Conservation (phyloP, 2,329 filamentous ascomycete genomes). For the Alternaria alternata region DNA sequence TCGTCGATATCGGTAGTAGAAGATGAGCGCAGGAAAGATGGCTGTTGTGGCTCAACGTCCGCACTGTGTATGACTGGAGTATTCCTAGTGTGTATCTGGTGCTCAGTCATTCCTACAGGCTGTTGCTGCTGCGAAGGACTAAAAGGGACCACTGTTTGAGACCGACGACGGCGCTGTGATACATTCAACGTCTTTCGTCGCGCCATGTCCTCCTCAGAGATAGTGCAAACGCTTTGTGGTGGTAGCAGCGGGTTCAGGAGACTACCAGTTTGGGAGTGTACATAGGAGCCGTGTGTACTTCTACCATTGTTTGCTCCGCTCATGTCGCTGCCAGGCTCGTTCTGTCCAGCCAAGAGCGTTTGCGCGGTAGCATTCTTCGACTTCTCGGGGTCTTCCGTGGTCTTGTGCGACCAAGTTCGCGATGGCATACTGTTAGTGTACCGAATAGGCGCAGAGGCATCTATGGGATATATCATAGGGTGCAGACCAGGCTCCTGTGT, state of each 20-base stretch:
- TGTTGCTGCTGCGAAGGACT: not conserved
- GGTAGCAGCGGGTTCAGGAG: not conserved
- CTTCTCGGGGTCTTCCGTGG: not conserved
- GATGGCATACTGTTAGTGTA: constrained; percentile 18
- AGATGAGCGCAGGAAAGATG: constrained; percentile 5
- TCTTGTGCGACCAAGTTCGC: constrained; percentile 3
- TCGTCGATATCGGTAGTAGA: constrained; percentile 15
- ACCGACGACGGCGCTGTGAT: not conserved
- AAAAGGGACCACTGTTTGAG: not conserved
- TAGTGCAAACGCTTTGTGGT: constrained; percentile 1
- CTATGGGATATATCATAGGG: constrained; percentile 17
- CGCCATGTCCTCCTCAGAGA: not conserved
- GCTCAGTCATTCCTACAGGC: not conserved
- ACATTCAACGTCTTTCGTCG: not conserved
- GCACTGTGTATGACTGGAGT: not conserved
- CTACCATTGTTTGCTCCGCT: not conserved
- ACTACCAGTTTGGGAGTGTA: not conserved
- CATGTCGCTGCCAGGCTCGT: not conserved
- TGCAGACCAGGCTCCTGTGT: constrained; percentile 27
- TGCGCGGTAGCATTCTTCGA: not conserved
- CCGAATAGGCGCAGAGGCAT: not conserved
- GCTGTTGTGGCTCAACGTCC: not conserved
- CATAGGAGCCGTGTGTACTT: not conserved
- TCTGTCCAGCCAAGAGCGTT: not conserved
- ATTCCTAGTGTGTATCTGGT: not conserved